Base-by-base conservation (phyloP, 345 rosid species). In the Mercurialis annua region DNA sequence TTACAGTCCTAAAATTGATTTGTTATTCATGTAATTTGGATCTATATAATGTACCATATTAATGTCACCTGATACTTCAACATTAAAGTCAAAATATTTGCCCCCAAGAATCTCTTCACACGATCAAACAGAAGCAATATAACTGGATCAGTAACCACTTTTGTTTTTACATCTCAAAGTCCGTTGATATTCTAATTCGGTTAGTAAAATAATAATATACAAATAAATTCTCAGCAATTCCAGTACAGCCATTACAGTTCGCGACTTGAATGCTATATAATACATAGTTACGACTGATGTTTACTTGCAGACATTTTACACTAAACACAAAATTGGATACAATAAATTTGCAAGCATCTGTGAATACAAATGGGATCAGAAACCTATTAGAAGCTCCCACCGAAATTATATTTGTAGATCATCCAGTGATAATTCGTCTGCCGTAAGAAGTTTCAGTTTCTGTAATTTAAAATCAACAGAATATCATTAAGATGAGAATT, bases 361-460 rank as follows among this genome's bases (percentile, higher is more conserved):
- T 43, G 30, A 52, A 67, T 52, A 73, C 50, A 60, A 60, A 72
- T 52, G 57, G 56, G 68, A 62, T 34, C 34, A 61, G 60, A 53
- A 65, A 54, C 43, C 67, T 46, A 43, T 47, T 56, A n/a, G 53
- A 59, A 29, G 2, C 30, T 21, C 33, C 49, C 65, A 24, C 24
- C 20, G 10, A 60, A n/a, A 40, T 73, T 75, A 82, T 61, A 92
- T 90, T 77, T 91, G 85, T 60, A 94, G 80, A 80, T 94, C 99
- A 59, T 91, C 99, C 79, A 91, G 16, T 27, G 95, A 86, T 51
- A 91, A 80, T 49, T 91, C 99, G n/a, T n/a, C n/a, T n/a, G n/a
- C n/a, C n/a, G n/a, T n/a, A n/a, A n/a, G n/a, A n/a, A n/a, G n/a
- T n/a, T n/a, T n/a, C n/a, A n/a, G n/a, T n/a, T n/a, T n/a, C 99